These are phyloP conservation scores for Skeletonema grethae DNA, from an alignment of 108 stramenopile genomes.

Conservation along the genomic window DNA sequence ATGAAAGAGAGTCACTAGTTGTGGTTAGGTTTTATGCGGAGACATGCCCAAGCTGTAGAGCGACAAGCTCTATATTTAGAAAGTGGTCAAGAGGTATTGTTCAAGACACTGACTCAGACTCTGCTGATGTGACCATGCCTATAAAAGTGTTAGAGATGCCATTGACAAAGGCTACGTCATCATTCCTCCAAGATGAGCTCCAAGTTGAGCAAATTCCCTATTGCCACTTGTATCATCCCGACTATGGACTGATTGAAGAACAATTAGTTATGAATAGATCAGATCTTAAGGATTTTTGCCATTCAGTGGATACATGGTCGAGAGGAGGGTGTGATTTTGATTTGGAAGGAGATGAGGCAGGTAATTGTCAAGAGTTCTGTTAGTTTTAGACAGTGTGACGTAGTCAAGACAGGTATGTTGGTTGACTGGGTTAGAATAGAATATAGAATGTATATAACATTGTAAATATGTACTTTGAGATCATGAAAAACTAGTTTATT, in stretches of 20 bases:
- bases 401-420: not conserved
- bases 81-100: conserved; percentile 24
- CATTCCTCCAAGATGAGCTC: conserved; percentile 15
- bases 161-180: conserved; percentile 23
- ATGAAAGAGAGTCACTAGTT: conserved; percentile 12
- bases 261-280: conserved; percentile 22
- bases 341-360: conserved; percentile 13
- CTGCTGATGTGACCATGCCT: not conserved
- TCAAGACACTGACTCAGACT: not conserved
- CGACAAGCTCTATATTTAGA: conserved; percentile 21
- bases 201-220: conserved; percentile 22
- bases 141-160: conserved; percentile 40
- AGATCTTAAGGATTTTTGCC: conserved; percentile 21
- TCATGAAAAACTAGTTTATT: no score
- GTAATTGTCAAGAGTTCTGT: conserved; percentile 25
- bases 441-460: not conserved
- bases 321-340: conserved; percentile 9
- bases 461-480: not conserved
- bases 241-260: conserved; percentile 30
- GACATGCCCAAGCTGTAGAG: conserved; percentile 30
- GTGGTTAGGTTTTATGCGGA: conserved; percentile 34
- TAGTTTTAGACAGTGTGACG: not conserved
- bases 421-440: not conserved
- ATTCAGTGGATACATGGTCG: conserved; percentile 19
- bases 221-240: conserved; percentile 28